Evolutionary conservation across 176 grass and related monocot species (phyloP).

Genomic region (Olyra latifolia): DNA sequence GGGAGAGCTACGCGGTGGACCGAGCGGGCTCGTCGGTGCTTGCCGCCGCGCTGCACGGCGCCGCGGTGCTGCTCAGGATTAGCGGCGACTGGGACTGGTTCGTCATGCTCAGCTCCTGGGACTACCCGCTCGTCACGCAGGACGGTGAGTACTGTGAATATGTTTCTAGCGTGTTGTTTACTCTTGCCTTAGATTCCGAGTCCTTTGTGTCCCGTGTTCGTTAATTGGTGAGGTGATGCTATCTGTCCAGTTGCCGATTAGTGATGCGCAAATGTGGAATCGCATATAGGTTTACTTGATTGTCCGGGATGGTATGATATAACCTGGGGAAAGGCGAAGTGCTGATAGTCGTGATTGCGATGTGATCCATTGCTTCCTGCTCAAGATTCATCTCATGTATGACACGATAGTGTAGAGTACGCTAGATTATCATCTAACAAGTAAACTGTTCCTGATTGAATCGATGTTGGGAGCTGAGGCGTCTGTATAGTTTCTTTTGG

Average conservation of each 20-base stretch:
- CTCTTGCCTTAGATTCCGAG: neutral
- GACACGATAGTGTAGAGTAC: neutral
- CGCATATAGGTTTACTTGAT: neutral
- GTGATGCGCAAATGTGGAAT: neutral
- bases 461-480: neutral
- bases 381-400: neutral
- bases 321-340: neutral
- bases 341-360: neutral
- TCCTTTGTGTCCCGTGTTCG: neutral
- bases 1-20: slow-evolving; percentile 42
- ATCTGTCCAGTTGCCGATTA: neutral
- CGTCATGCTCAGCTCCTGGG: slow-evolving; percentile 57
- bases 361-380: neutral
- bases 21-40: slow-evolving; percentile 43
- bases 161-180: neutral
- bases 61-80: slow-evolving; percentile 51
- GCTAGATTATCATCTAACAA: neutral
- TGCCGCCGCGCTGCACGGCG: slow-evolving; percentile 60
- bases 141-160: slow-evolving; percentile 38
- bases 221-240: neutral
- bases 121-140: slow-evolving; percentile 71
- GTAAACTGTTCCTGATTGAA: neutral
- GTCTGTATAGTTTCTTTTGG: neutral
- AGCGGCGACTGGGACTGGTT: slow-evolving; percentile 60
- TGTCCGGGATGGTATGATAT: neutral